Evolutionary conservation across 2,329 filamentous ascomycete species (phyloP).

Genomic region (Aspergillus alliaceus): DNA sequence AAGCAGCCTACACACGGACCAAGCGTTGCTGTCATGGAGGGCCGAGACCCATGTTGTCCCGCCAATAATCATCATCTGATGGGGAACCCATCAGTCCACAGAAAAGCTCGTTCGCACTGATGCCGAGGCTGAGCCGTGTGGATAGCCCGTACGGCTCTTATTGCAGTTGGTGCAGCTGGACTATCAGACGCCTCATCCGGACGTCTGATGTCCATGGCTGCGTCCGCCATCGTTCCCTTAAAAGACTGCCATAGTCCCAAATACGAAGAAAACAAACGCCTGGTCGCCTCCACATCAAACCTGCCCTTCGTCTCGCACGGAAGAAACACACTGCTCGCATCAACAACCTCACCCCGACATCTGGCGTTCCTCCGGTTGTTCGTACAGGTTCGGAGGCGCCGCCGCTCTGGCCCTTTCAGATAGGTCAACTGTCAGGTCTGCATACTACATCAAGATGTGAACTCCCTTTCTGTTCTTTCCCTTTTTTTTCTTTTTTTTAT

Average conservation of each 20-base stretch:
- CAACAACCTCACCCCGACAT: no score
- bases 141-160: not conserved
- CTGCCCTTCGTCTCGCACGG: no score
- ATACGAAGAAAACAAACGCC: not conserved
- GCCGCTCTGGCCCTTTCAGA: constrained; percentile 2
- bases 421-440: constrained; percentile 2
- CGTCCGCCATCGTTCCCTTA: not conserved
- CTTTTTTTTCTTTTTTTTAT: no score
- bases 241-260: not conserved
- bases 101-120: not conserved
- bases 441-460: not conserved
- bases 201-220: not conserved
- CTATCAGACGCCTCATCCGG: not conserved
- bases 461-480: no score
- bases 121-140: constrained; percentile 1
- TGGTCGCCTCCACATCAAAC: not conserved
- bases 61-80: constrained; percentile 12
- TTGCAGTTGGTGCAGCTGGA: not conserved
- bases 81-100: constrained; percentile 1
- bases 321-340: no score
- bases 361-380: constrained; percentile 8
- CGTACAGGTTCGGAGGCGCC: not conserved
- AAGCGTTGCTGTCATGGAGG: constrained; percentile 16
- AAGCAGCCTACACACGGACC: constrained; percentile 14
- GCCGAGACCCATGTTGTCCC: constrained; percentile 12